Percentiles rank a stretch among this genome's conserved stretches.
These are phyloP conservation scores for Gentiana straminea DNA, from an alignment of 257 asterid species.

Conservation along the genomic window DNA sequence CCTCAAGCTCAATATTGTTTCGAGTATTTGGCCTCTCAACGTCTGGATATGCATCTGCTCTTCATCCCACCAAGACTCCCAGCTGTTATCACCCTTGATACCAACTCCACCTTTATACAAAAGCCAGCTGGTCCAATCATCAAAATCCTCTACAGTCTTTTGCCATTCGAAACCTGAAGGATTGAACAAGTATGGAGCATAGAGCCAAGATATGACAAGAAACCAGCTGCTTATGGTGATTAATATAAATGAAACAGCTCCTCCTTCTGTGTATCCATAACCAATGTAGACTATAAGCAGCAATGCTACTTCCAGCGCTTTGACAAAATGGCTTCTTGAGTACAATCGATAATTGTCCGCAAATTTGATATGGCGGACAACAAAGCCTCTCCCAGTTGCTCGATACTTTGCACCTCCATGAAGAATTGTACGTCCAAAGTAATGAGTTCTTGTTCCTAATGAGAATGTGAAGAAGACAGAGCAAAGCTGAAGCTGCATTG, in stretches of 20 bases:
- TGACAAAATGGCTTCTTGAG: constrained; percentile 96
- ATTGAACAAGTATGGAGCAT: constrained; percentile 92
- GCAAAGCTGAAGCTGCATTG: constrained; percentile 98
- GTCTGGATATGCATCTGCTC: constrained; percentile 98
- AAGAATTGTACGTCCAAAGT: constrained; percentile 96
- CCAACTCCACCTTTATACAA: constrained; percentile 99
- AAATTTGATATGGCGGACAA: constrained; percentile 90
- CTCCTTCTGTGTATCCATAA: constrained; percentile 59
- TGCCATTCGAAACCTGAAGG: constrained; percentile 99
- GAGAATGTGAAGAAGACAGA: constrained; percentile 97
- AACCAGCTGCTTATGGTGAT: constrained; percentile 92
- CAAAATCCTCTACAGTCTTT: constrained; percentile 98
- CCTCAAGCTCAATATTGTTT: constrained; percentile 88
- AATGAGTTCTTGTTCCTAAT: constrained; percentile 88
- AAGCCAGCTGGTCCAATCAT: constrained; percentile 98
- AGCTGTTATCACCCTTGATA: constrained; percentile 81
- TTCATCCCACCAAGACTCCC: constrained; percentile 99
- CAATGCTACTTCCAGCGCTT: constrained; percentile 96
- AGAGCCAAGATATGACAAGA: constrained; percentile 95
- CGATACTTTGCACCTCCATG: constrained; percentile 99
- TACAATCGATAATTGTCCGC: constrained; percentile 94
- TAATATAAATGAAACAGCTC: constrained; percentile 61
- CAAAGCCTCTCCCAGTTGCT: constrained; percentile 98
- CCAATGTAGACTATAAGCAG: constrained; percentile 86
- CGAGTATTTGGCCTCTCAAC: constrained; percentile 89